Evolutionary conservation across 306 rosid genomes (phyloP).

Genomic region (Quercus parvula): DNA sequence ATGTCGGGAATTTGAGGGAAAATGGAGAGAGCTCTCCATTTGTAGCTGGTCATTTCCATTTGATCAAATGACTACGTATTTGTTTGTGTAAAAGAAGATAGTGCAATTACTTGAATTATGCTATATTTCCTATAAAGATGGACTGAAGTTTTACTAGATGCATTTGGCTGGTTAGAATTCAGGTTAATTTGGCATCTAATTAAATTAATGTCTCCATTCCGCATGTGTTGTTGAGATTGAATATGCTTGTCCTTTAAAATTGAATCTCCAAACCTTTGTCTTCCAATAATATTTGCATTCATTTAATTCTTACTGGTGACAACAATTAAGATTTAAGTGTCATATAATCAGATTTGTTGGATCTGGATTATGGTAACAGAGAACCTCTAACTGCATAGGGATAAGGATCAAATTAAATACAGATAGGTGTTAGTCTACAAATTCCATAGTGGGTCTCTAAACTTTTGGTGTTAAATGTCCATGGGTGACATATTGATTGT

Average conservation of each 20-base stretch:
- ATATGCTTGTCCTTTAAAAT: not conserved
- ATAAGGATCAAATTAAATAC: not conserved
- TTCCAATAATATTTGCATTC: too few relatives aligned
- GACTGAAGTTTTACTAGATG: not conserved
- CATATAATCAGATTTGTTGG: not conserved
- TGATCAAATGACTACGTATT: not conserved
- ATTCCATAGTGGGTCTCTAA: not conserved
- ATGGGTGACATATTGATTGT: not conserved
- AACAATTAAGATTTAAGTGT: not conserved
- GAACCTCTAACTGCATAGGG: not conserved
- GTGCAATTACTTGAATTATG: not conserved
- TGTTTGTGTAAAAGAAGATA: not conserved
- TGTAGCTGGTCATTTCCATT: not conserved
- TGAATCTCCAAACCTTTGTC: too few relatives aligned
- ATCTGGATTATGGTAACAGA: not conserved
- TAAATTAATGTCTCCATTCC: not conserved
- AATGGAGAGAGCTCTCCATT: not conserved
- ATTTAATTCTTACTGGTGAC: not conserved
- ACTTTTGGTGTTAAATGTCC: not conserved
- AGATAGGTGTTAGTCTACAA: not conserved
- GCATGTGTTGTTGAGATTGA: not conserved
- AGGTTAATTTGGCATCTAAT: not conserved
- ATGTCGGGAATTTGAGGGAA: not conserved
- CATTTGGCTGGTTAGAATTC: not conserved
- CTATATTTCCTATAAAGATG: not conserved